These are phyloP conservation scores for Dichotomopilus funicola DNA, from an alignment of 2,329 filamentous ascomycete species.

Conservation along the genomic window DNA sequence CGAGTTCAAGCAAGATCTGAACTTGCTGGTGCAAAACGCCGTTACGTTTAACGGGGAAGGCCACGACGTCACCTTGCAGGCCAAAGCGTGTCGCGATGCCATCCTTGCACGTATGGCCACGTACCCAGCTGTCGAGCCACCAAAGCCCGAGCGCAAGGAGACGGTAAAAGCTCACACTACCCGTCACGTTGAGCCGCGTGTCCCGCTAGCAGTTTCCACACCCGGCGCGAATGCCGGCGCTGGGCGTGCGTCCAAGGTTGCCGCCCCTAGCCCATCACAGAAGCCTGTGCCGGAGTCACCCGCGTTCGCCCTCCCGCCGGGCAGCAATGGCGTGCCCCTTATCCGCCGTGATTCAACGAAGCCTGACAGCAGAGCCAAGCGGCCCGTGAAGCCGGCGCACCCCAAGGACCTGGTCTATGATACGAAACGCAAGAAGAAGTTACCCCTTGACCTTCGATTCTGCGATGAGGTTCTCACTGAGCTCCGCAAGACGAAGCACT, in stretches of 20 bases:
- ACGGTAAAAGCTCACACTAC: constrained; percentile 39
- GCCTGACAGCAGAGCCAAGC: constrained; percentile 75
- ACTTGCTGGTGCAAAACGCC: constrained; percentile 73
- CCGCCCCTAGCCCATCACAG: constrained; percentile 26
- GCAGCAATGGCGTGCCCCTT: constrained; percentile 60
- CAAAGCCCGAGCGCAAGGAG: constrained; percentile 56
- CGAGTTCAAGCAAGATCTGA: constrained; percentile 67
- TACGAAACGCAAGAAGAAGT: constrained; percentile 80
- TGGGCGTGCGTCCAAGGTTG: constrained; percentile 27
- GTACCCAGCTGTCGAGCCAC: constrained; percentile 47
- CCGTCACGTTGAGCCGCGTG: constrained; percentile 40
- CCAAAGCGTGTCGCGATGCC: constrained; percentile 49
- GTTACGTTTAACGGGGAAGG: constrained; percentile 72
- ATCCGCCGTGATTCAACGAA: constrained; percentile 81
- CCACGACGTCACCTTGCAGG: constrained; percentile 62
- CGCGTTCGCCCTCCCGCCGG: constrained; percentile 66
- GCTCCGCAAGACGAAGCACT: constrained; percentile 67
- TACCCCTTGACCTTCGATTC: constrained; percentile 82
- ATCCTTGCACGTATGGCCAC: constrained; percentile 42
- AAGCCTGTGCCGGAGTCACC: constrained; percentile 32
- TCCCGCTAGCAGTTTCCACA: constrained; percentile 9
- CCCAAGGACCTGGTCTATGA: constrained; percentile 87
- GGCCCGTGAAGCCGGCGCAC: constrained; percentile 87
- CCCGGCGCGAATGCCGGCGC: constrained; percentile 14
- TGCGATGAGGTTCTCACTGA: constrained; percentile 77